These are phyloP conservation scores for Polygonum maritimum DNA, from an alignment of 148 eudicot genomes.

Conservation along the genomic window DNA sequence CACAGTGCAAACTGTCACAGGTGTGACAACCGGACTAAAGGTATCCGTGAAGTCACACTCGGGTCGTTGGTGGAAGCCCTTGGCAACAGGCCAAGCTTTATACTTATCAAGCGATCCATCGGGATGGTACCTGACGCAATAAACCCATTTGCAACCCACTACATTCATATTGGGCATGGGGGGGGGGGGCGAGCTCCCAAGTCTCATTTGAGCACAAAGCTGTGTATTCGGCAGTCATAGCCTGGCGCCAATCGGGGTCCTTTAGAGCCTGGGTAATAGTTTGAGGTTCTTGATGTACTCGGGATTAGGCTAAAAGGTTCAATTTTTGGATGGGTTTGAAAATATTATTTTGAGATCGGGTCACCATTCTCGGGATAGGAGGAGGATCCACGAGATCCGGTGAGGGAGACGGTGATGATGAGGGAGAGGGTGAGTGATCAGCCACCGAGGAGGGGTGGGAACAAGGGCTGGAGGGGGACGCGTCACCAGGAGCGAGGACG, in stretches of 20 bases:
- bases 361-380: too few relatives aligned
- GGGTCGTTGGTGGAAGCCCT: not conserved
- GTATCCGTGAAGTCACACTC: not conserved
- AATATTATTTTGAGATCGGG: not conserved
- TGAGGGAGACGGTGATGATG: not conserved
- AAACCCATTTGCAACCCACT: conserved; percentile 11
- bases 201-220: not conserved
- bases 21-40: not conserved
- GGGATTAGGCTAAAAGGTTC: not conserved
- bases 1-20: not conserved
- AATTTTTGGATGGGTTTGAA: conserved; percentile 4
- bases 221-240: not conserved
- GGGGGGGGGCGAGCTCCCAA: not conserved
- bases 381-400: not conserved
- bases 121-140: not conserved
- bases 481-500: not conserved
- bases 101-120: conserved; percentile 8
- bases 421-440: not conserved
- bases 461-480: not conserved
- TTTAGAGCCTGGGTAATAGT: not conserved
- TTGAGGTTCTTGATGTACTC: not conserved
- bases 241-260: not conserved
- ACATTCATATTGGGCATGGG: not conserved
- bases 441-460: not conserved
- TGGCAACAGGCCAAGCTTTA: not conserved